A percentile compares a stretch with the other conserved stretches of the same genome.
Conservation (phyloP, 352 stramenopile genomes). For the Phytopythium delawarense region DNA sequence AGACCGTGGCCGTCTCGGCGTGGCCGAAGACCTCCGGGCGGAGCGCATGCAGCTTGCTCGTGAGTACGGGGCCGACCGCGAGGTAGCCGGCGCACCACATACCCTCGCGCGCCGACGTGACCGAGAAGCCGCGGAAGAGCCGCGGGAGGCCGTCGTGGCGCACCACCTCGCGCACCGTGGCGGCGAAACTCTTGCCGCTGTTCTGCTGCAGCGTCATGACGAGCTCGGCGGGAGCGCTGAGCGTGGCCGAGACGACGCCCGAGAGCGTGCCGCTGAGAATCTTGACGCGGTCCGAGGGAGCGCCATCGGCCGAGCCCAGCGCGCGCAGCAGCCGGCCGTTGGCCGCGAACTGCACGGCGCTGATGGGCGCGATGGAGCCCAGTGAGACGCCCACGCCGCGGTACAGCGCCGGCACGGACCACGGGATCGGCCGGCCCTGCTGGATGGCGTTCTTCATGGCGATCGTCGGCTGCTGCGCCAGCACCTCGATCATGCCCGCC, state of each 20-base stretch:
- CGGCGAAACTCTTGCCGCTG: slow-evolving; percentile 59
- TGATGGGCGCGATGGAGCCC: slow-evolving; percentile 75
- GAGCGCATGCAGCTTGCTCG: slow-evolving; percentile 47
- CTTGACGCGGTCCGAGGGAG: slow-evolving; percentile 45
- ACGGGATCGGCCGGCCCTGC: slow-evolving; percentile 65
- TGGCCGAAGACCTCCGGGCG: slow-evolving; percentile 53
- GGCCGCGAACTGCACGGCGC: slow-evolving; percentile 72
- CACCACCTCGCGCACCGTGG: slow-evolving; percentile 57
- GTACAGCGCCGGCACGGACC: slow-evolving; percentile 59
- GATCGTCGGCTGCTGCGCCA: slow-evolving; percentile 80
- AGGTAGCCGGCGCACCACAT: slow-evolving; percentile 80
- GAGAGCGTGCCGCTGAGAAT: slow-evolving; percentile 59
- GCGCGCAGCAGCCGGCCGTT: slow-evolving; percentile 65
- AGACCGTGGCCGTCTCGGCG: slow-evolving; percentile 39
- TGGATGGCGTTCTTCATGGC: slow-evolving; percentile 85
- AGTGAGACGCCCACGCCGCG: slow-evolving; percentile 76
- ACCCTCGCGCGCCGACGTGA: slow-evolving; percentile 59
- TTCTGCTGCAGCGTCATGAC: slow-evolving; percentile 88
- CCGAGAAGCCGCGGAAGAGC: slow-evolving; percentile 54
- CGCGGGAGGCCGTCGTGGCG: slow-evolving; percentile 37
- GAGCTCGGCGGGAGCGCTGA: slow-evolving; percentile 73
- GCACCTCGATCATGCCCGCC: slow-evolving; percentile 79
- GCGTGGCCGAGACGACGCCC: slow-evolving; percentile 50
- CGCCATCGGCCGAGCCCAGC: slow-evolving; percentile 9
- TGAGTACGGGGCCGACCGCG: slow-evolving; percentile 70